A percentile compares a stretch with the other conserved stretches of the same genome.
phyloP scores from a whole-genome alignment of 2,329 filamentous ascomycete species.

The Shiraia sp. region DNA sequence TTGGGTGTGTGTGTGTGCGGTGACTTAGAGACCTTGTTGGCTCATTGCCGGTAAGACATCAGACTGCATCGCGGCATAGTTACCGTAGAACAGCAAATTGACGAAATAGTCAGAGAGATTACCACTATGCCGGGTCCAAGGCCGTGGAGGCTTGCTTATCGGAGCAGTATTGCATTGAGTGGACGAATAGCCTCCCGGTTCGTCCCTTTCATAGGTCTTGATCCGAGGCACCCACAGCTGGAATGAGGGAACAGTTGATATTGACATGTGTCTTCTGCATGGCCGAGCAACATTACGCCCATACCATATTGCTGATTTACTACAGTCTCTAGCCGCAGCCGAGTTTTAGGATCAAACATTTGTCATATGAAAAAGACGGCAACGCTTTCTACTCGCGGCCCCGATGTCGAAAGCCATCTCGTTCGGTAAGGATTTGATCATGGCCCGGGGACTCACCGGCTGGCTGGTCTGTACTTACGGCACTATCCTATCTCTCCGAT shows the following conservation, averaged over 20 bases:
- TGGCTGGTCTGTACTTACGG: not conserved
- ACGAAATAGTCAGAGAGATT: constrained; percentile 28
- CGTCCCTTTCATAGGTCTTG: constrained; percentile 10
- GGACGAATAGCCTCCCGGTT: constrained; percentile 14
- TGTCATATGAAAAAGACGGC: constrained; percentile 9
- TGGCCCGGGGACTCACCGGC: too few species aligned
- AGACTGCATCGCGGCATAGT: constrained; percentile 30
- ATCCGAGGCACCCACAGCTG: constrained; percentile 12
- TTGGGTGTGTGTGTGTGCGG: constrained; percentile 7
- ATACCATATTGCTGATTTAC: constrained; percentile 15
- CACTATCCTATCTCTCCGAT: constrained; percentile 21
- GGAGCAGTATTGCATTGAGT: constrained; percentile 21
- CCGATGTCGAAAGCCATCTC: constrained; percentile 9
- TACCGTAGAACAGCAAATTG: constrained; percentile 33
- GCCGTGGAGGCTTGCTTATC: constrained; percentile 39
- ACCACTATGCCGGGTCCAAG: constrained; percentile 31
- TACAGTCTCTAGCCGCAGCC: constrained; percentile 14
- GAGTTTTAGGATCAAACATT: constrained; percentile 14
- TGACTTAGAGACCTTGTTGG: constrained; percentile 13
- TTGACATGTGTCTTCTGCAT: constrained; percentile 20
- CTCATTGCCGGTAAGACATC: constrained; percentile 19
- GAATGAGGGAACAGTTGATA: constrained; percentile 9
- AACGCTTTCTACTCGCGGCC: constrained; percentile 16
- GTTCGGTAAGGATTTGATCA: constrained; percentile 11
- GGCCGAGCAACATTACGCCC: constrained; percentile 8